These are phyloP conservation scores for Penicillium samsonianum DNA, from an alignment of 495 filamentous ascomycete species.

Conservation along the genomic window DNA sequence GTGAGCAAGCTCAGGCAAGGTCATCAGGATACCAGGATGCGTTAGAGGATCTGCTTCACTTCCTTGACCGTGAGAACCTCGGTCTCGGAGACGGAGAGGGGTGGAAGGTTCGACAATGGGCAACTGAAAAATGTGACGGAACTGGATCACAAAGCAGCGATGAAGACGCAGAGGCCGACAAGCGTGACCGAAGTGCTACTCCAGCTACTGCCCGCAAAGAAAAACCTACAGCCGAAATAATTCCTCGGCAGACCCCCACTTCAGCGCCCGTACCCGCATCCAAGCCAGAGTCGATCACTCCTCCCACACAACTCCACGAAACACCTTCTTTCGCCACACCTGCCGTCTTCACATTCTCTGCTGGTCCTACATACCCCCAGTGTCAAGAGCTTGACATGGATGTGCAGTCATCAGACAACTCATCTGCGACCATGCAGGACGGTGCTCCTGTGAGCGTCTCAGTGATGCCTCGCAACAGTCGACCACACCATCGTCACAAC, in stretches of 20 bases:
- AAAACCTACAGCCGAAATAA: constrained; percentile 37
- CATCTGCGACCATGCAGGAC: constrained; percentile 33
- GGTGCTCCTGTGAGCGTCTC: constrained; percentile 53
- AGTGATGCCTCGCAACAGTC: constrained; percentile 51
- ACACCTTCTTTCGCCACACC: constrained; percentile 32
- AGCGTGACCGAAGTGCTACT: constrained; percentile 58
- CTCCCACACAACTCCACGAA: constrained; percentile 30
- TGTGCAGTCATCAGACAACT: constrained; percentile 52
- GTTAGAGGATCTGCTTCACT: constrained; percentile 81
- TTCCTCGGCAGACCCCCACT: constrained; percentile 36
- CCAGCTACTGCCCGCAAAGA: constrained; percentile 60
- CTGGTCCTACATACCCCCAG: constrained; percentile 63
- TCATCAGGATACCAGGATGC: constrained; percentile 90
- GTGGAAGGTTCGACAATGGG: constrained; percentile 81
- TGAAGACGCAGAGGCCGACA: constrained; percentile 63
- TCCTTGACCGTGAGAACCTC: constrained; percentile 78
- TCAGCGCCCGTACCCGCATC: constrained; percentile 38
- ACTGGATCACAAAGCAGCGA: constrained; percentile 63
- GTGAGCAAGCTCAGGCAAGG: constrained; percentile 71
- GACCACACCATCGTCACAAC: constrained; percentile 53
- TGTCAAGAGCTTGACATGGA: constrained; percentile 65
- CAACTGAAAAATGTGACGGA: constrained; percentile 72
- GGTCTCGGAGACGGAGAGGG: constrained; percentile 78
- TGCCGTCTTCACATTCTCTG: constrained; percentile 65
- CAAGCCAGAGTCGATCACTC: constrained; percentile 26